A percentile compares a stretch with the other conserved stretches of the same genome.
These are phyloP conservation scores for Xylariaceae sp. DNA, from an alignment of 2,329 filamentous ascomycete genomes.

Conservation along the genomic window DNA sequence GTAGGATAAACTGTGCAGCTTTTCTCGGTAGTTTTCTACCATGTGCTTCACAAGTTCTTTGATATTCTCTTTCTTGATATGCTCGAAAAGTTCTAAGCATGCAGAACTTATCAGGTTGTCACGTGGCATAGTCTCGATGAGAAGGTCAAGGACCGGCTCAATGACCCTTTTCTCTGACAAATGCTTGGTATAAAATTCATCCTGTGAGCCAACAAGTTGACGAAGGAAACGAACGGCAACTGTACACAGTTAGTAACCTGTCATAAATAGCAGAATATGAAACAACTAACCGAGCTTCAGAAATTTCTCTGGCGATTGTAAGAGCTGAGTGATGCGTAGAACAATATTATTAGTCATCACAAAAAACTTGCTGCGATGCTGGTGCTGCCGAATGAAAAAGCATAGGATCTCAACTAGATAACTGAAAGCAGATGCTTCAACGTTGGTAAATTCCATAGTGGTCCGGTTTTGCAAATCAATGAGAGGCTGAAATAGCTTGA, in stretches of 20 bases:
- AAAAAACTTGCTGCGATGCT: constrained; percentile 85
- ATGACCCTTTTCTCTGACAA: constrained; percentile 83
- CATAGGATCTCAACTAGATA: constrained; percentile 92
- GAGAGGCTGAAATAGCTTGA: constrained; percentile 84
- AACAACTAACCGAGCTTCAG: constrained; percentile 77
- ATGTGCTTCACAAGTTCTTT: constrained; percentile 84
- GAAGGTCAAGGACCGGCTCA: constrained; percentile 82
- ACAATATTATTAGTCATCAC: constrained; percentile 81
- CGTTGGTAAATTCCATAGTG: constrained; percentile 75
- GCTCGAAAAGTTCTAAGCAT: constrained; percentile 92
- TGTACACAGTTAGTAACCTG: constrained; percentile 44
- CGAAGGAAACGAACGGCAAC: constrained; percentile 94
- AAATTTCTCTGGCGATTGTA: constrained; percentile 87
- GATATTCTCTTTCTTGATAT: constrained; percentile 80
- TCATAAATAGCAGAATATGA: not conserved
- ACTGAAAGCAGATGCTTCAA: constrained; percentile 88
- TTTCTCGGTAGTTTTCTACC: constrained; percentile 82
- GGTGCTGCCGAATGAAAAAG: constrained; percentile 91
- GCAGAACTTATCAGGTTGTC: constrained; percentile 95
- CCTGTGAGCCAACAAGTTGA: constrained; percentile 81
- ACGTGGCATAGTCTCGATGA: constrained; percentile 84
- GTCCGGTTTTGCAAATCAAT: constrained; percentile 76
- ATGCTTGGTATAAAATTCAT: constrained; percentile 89
- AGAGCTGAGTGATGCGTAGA: constrained; percentile 79
- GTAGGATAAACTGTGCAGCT: constrained; percentile 76